phyloP scores from a whole-genome alignment of 2,329 filamentous ascomycete genomes.

The Aspergillus sp. region DNA sequence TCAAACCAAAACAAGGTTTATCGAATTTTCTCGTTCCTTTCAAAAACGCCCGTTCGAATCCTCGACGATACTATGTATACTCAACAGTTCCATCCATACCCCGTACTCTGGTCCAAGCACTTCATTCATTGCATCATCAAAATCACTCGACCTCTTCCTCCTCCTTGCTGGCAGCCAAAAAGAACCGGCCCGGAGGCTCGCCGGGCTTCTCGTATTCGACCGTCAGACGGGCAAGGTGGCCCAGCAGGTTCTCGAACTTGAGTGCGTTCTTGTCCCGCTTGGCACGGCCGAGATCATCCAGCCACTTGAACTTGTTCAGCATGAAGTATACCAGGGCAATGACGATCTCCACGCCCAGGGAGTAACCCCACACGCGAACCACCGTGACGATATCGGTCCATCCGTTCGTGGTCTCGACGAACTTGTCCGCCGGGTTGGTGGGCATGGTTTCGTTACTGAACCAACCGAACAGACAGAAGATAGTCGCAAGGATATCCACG shows the following conservation, averaged over 20 bases:
- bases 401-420: constrained; percentile 47
- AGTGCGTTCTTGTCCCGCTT: constrained; percentile 49
- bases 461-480: constrained; percentile 77
- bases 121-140: neutral
- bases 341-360: constrained; percentile 51
- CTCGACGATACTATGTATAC: neutral
- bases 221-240: constrained; percentile 49
- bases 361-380: constrained; percentile 52
- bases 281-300: constrained; percentile 49
- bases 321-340: constrained; percentile 52
- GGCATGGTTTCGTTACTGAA: constrained; percentile 55
- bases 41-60: neutral
- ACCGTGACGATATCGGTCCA: constrained; percentile 59
- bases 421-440: constrained; percentile 26
- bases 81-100: neutral
- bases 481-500: constrained; percentile 69
- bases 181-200: constrained; percentile 43
- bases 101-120: neutral
- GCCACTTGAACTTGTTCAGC: constrained; percentile 46
- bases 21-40: neutral
- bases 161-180: constrained; percentile 43
- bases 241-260: constrained; percentile 52
- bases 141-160: constrained; percentile 45
- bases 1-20: neutral
- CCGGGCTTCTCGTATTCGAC: constrained; percentile 51